Percentiles rank a stretch among this genome's conserved stretches.
phyloP scores from a whole-genome alignment of 2,329 filamentous ascomycete species.

The Epichloe festucae region DNA sequence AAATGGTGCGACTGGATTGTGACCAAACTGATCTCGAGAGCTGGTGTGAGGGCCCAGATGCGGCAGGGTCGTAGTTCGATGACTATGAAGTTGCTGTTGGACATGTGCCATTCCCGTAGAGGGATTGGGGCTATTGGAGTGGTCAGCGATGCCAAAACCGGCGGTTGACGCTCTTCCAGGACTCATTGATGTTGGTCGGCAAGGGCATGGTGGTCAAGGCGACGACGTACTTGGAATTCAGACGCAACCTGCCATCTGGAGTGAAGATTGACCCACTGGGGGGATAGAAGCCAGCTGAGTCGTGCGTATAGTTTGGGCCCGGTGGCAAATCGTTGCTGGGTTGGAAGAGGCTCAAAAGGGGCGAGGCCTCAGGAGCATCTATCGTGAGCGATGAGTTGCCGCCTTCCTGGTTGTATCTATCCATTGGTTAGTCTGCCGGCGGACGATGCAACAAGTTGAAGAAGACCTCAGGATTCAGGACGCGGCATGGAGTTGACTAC shows the following conservation, averaged over 20 bases:
- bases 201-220: background rate
- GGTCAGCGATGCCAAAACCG: slow-evolving; percentile 8
- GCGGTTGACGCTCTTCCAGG: background rate
- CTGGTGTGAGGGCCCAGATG: slow-evolving; percentile 35
- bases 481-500: slow-evolving; percentile 9
- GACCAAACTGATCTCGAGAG: slow-evolving; percentile 38
- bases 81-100: slow-evolving; percentile 24
- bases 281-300: slow-evolving; percentile 35
- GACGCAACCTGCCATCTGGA: slow-evolving; percentile 40
- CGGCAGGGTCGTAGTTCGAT: slow-evolving; percentile 35
- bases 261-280: slow-evolving; percentile 30
- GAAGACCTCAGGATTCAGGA: slow-evolving; percentile 3
- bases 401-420: slow-evolving; percentile 43
- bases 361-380: slow-evolving; percentile 38
- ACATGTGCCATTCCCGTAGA: slow-evolving; percentile 45
- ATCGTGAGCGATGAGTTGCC: slow-evolving; percentile 38
- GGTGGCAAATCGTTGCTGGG: slow-evolving; percentile 31
- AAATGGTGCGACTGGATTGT: slow-evolving; percentile 36
- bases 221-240: slow-evolving; percentile 42
- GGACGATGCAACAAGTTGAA: slow-evolving; percentile 7
- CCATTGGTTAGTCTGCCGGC: slow-evolving; percentile 6
- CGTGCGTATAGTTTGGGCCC: slow-evolving; percentile 35
- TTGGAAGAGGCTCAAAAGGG: slow-evolving; percentile 39
- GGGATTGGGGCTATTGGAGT: slow-evolving; percentile 29
- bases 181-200: slow-evolving; percentile 1